A percentile compares a stretch with the other conserved stretches of the same genome.
phyloP scores from a whole-genome alignment of 495 filamentous ascomycete species.

The Neurospora sp. region DNA sequence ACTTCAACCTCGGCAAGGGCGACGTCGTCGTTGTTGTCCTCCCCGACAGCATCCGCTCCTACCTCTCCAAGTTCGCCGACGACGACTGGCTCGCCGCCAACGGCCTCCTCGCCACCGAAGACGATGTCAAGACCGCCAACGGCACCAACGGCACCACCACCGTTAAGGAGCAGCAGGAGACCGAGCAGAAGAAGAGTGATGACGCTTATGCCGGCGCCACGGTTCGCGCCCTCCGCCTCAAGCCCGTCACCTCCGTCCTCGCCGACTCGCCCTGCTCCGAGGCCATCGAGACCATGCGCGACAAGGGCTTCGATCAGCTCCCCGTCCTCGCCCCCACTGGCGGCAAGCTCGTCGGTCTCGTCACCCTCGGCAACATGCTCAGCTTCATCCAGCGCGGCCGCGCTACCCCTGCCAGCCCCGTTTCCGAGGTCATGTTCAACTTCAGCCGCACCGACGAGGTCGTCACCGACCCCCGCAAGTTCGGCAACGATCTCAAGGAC shows the following conservation, averaged over 20 bases:
- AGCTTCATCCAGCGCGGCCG: conserved; percentile 77
- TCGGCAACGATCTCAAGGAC: conserved; percentile 37
- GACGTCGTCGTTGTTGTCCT: conserved; percentile 84
- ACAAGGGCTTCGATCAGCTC: conserved; percentile 92
- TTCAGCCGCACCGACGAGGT: conserved; percentile 78
- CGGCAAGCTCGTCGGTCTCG: conserved; percentile 71
- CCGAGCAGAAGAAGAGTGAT: conserved; percentile 15
- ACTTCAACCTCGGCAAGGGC: conserved; percentile 58
- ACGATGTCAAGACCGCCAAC: conserved; percentile 3
- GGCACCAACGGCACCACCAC: conserved; percentile 33
- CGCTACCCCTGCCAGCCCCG: conserved; percentile 56
- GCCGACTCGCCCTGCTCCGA: conserved; percentile 59
- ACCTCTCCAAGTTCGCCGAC: conserved; percentile 97
- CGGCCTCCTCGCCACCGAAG: conserved; percentile 57
- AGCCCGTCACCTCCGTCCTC: conserved; percentile 79
- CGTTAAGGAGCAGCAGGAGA: conserved; percentile 9
- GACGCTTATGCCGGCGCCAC: conserved; percentile 64
- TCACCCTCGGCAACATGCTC: conserved; percentile 91
- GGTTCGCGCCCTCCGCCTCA: conserved; percentile 70
- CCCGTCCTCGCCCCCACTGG: conserved; percentile 67
- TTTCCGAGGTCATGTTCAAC: conserved; percentile 92
- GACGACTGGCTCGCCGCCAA: conserved; percentile 98
- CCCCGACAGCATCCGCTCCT: conserved; percentile 93
- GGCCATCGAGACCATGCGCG: conserved; percentile 93
- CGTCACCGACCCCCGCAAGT: conserved; percentile 68